Percentiles rank a stretch among this genome's conserved stretches.
These are phyloP conservation scores for Rhododendron mucronatum DNA, from an alignment of 148 eudicot species.

Conservation along the genomic window DNA sequence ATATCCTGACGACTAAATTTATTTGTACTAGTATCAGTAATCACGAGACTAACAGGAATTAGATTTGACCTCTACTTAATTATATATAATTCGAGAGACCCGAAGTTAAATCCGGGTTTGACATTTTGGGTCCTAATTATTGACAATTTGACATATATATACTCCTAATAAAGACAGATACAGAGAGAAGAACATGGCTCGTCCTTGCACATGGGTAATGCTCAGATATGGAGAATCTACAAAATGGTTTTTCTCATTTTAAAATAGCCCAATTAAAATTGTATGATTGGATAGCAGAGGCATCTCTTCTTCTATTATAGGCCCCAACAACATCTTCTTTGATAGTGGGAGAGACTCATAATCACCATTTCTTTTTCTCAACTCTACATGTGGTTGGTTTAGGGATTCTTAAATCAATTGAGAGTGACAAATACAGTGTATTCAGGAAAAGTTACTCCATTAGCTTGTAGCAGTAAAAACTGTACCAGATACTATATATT, in stretches of 20 bases:
- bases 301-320: conserved; percentile 17
- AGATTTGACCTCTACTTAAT: too few species aligned
- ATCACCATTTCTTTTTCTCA: neutral
- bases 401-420: too few species aligned
- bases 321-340: neutral
- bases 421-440: too few species aligned
- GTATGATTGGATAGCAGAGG: neutral
- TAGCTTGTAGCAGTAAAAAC: too few species aligned
- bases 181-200: conserved; percentile 13
- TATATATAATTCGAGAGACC: too few species aligned
- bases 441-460: too few species aligned
- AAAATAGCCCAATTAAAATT: neutral
- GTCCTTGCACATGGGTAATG: conserved; percentile 48
- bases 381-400: too few species aligned
- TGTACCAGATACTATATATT: too few species aligned
- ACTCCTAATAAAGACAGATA: too few species aligned
- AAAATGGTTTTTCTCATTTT: conserved; percentile 9
- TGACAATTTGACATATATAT: neutral
- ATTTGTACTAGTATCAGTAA: neutral
- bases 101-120: neutral
- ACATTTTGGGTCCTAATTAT: neutral
- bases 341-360: neutral
- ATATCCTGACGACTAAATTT: neutral
- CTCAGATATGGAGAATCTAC: conserved; percentile 14
- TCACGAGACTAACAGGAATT: neutral